Conservation (phyloP, 768 basidiomycete species). For the Auriculariales sp. region DNA sequence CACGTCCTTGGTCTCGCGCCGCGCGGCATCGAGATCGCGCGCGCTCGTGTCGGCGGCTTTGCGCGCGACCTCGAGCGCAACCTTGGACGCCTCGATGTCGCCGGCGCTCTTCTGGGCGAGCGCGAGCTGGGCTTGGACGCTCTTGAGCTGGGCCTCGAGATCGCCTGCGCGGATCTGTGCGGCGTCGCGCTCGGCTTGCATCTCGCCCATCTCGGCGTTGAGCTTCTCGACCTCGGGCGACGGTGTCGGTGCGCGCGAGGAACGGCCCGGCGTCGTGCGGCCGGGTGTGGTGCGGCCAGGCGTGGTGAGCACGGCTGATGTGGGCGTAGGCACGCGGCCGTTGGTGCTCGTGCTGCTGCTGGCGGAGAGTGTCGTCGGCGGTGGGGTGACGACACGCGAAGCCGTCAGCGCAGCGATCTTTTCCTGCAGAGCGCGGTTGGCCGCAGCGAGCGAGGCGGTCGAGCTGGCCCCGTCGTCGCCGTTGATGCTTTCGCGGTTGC, state of each 20-base stretch:
- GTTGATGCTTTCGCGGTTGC: slow-evolving; percentile 9
- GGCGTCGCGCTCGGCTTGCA: slow-evolving; percentile 30
- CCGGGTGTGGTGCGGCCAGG: slow-evolving; percentile 15
- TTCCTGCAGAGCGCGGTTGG: slow-evolving; percentile 31
- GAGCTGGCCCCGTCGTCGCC: slow-evolving; percentile 7
- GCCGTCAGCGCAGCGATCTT: slow-evolving; percentile 31
- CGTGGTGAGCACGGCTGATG: slow-evolving; percentile 6
- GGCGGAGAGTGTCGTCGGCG: neutral
- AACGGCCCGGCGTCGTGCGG: slow-evolving; percentile 17
- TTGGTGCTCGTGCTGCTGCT: slow-evolving; percentile 13
- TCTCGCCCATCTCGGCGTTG: slow-evolving; percentile 44
- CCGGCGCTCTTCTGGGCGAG: slow-evolving; percentile 31
- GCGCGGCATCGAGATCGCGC: slow-evolving; percentile 25
- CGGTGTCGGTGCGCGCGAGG: slow-evolving; percentile 18
- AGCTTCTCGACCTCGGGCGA: slow-evolving; percentile 33
- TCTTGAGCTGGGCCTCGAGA: slow-evolving; percentile 28
- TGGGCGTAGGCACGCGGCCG: slow-evolving; percentile 7
- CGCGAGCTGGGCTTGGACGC: slow-evolving; percentile 26
- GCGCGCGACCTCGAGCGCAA: slow-evolving; percentile 31
- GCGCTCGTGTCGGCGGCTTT: slow-evolving; percentile 25
- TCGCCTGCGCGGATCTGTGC: slow-evolving; percentile 24
- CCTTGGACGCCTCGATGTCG: slow-evolving; percentile 25
- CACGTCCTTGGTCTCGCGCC: too few relatives aligned
- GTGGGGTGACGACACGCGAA: slow-evolving; percentile 2
- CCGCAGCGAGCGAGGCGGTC: slow-evolving; percentile 8